These are phyloP conservation scores for Saccharum spontaneum DNA, from an alignment of 176 grass and related monocot genomes.

Conservation along the genomic window DNA sequence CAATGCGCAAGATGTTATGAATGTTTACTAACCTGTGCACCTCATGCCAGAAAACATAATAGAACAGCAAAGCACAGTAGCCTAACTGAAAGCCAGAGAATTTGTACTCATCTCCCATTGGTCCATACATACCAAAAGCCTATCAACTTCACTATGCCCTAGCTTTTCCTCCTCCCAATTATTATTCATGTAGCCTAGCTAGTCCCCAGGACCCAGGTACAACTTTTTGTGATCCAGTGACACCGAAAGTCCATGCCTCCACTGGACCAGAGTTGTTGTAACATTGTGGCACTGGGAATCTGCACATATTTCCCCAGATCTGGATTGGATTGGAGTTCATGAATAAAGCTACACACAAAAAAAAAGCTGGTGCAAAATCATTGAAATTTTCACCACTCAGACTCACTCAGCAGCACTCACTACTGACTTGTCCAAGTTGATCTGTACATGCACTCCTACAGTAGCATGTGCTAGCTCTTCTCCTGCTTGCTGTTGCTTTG, in stretches of 20 bases:
- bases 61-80: not conserved
- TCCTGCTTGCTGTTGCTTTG: conserved; percentile 27
- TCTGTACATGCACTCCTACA: conserved; percentile 14
- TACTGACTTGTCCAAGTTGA: conserved; percentile 28
- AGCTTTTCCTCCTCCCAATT: conserved; percentile 30
- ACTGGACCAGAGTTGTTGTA: conserved; percentile 39
- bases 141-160: not conserved
- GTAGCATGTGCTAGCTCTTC: conserved; percentile 25
- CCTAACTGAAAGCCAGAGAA: not conserved
- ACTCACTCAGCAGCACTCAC: conserved; percentile 21
- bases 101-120: not conserved
- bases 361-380: conserved; percentile 40
- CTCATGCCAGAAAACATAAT: not conserved
- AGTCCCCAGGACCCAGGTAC: conserved; percentile 31
- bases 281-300: conserved; percentile 44
- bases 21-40: not conserved
- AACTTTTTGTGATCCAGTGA: conserved; percentile 29
- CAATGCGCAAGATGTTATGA: not conserved
- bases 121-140: conserved; percentile 12
- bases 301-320: conserved; percentile 38
- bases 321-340: conserved; percentile 38
- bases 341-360: conserved; percentile 38
- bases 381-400: conserved; percentile 44
- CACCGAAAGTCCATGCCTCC: conserved; percentile 14
- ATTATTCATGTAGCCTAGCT: conserved; percentile 21